phyloP scores from a whole-genome alignment of 1,284 basidiomycete genomes.

The Takashimella tepidaria region DNA sequence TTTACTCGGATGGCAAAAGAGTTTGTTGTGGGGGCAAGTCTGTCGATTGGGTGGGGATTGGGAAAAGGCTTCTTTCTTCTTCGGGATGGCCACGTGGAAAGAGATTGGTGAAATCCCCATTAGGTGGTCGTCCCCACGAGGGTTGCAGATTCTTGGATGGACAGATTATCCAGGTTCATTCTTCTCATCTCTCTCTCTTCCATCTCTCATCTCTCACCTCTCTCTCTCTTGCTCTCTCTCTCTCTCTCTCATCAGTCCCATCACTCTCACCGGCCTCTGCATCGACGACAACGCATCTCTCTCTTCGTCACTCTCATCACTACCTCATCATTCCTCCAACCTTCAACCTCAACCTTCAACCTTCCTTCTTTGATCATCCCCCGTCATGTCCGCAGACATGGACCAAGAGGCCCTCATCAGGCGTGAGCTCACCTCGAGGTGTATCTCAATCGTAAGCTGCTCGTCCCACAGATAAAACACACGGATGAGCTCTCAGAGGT shows the following conservation, averaged over 20 bases:
- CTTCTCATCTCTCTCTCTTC: not conserved
- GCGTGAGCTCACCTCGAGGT: constrained; percentile 87
- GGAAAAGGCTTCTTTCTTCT: too few relatives aligned
- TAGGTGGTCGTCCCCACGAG: too few relatives aligned
- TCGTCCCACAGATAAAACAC: too few relatives aligned
- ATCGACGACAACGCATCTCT: not conserved
- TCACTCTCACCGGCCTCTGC: not conserved
- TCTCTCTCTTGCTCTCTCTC: not conserved
- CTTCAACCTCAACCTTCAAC: not conserved
- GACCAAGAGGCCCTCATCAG: constrained; percentile 37
- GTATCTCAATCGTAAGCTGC: constrained; percentile 67
- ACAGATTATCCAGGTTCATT: too few relatives aligned
- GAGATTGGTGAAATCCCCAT: too few relatives aligned
- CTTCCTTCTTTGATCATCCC: not conserved
- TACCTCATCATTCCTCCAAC: not conserved
- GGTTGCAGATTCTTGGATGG: too few relatives aligned
- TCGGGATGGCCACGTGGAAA: too few relatives aligned
- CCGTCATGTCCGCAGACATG: constrained; percentile 34
- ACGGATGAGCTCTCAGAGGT: too few relatives aligned
- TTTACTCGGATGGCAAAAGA: too few relatives aligned
- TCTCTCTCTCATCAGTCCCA: not conserved
- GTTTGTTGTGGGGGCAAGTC: too few relatives aligned
- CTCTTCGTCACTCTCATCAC: not conserved
- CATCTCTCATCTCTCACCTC: not conserved
- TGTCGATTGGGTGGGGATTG: too few relatives aligned